Percentiles rank a stretch among this genome's conserved stretches.
Conservation (phyloP, 2,329 filamentous ascomycete genomes). For the Trichophyton rubrum region DNA sequence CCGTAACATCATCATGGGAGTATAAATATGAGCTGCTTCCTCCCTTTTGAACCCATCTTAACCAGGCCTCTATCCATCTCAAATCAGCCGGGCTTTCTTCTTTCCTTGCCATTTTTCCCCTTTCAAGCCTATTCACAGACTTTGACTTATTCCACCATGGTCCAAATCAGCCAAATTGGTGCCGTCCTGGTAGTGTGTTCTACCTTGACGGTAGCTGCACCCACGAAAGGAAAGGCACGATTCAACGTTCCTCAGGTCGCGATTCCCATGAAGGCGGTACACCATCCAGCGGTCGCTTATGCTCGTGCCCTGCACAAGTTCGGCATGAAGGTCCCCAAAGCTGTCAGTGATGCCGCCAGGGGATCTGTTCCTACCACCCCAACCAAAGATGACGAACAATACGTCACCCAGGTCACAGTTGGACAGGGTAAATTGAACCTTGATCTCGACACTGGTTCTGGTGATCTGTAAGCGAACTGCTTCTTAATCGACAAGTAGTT, state of each 20-base stretch:
- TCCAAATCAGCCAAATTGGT: neutral
- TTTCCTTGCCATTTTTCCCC: neutral
- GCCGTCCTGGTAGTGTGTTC: neutral
- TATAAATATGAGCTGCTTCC: neutral
- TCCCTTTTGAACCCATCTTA: neutral
- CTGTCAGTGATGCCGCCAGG: neutral
- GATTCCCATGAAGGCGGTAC: neutral
- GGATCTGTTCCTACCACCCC: slow-evolving; percentile 30
- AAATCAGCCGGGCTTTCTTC: neutral
- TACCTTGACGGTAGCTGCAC: neutral
- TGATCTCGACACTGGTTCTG: slow-evolving; percentile 59
- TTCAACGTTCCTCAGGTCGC: neutral
- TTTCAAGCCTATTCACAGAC: neutral
- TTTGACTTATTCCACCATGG: neutral
- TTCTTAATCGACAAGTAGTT: neutral
- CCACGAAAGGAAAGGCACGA: neutral
- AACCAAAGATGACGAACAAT: slow-evolving; percentile 42
- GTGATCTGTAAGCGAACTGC: slow-evolving; percentile 46
- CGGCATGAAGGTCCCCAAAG: neutral
- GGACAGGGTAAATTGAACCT: slow-evolving; percentile 52
- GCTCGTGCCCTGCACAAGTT: neutral
- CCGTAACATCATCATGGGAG: neutral
- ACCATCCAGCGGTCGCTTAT: neutral
- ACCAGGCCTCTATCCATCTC: neutral
- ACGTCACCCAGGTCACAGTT: slow-evolving; percentile 50